Evolutionary conservation across 768 basidiomycete species (phyloP).

Genomic region (Pleurotus platypus): DNA sequence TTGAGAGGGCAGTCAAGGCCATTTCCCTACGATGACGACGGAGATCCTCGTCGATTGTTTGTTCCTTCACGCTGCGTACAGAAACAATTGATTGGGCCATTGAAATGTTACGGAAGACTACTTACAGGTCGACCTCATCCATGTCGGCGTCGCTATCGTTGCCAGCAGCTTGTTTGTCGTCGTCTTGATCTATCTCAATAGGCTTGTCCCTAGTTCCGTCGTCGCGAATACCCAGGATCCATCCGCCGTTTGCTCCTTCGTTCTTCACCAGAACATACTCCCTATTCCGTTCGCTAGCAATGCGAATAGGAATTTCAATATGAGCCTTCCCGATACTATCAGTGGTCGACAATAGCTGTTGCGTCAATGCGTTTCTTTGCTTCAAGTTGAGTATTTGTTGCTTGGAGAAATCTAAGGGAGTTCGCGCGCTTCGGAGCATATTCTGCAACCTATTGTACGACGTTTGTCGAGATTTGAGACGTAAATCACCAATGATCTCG

Average conservation of each 20-base stretch:
- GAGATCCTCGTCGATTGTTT: conserved; percentile 54
- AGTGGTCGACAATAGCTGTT: conserved; percentile 88
- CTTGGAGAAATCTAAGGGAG: conserved; percentile 93
- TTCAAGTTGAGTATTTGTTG: conserved; percentile 90
- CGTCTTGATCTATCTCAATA: conserved; percentile 79
- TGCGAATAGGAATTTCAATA: conserved; percentile 86
- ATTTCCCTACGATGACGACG: conserved; percentile 57
- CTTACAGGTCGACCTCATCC: conserved; percentile 79
- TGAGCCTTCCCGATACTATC: conserved; percentile 90
- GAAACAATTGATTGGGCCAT: conserved; percentile 2
- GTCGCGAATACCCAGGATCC: conserved; percentile 91
- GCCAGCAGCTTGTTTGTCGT: conserved; percentile 42
- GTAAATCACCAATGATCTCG: conserved; percentile 95
- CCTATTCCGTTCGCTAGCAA: conserved; percentile 92
- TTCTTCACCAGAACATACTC: conserved; percentile 96
- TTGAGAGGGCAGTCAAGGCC: conserved; percentile 58
- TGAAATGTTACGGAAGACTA: conserved; percentile 7
- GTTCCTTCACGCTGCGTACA: conserved; percentile 27
- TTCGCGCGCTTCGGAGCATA: conserved; percentile 77
- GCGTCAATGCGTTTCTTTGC: conserved; percentile 88
- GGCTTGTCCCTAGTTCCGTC: conserved; percentile 82
- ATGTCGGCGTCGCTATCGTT: conserved; percentile 54
- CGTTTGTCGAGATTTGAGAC: conserved; percentile 91
- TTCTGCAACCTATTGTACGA: conserved; percentile 88
- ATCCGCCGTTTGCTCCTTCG: conserved; percentile 81